Evolutionary conservation across 75 land plant genomes (phyloP).

Genomic region (Selaginella moellendorffii): DNA sequence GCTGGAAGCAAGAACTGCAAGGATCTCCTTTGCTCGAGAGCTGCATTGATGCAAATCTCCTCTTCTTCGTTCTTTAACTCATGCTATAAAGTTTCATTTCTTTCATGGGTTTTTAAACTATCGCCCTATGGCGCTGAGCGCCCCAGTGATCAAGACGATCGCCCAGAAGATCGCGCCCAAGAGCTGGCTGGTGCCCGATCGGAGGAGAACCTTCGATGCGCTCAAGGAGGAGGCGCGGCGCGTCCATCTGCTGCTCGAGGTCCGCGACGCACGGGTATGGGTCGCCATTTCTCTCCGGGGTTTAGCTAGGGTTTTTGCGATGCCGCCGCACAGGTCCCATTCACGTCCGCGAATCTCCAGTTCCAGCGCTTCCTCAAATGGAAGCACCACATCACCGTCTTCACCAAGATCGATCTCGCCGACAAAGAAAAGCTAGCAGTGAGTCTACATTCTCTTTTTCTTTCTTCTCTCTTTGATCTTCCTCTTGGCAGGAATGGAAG

Average conservation of each 20-base stretch:
- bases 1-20: too few species aligned
- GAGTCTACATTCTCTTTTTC: too few species aligned
- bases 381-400: neutral
- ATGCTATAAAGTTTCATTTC: too few species aligned
- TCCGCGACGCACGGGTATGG: neutral
- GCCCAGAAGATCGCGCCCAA: neutral
- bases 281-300: neutral
- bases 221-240: neutral
- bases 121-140: neutral
- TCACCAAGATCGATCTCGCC: neutral
- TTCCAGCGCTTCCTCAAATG: neutral
- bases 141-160: neutral
- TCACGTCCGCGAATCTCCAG: neutral
- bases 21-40: too few species aligned
- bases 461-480: neutral
- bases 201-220: neutral
- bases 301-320: neutral
- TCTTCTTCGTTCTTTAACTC: too few species aligned
- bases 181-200: neutral
- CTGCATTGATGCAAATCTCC: too few species aligned
- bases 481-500: neutral
- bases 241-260: neutral
- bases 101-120: too few species aligned
- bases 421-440: neutral
- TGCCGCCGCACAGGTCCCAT: neutral